These are phyloP conservation scores for Acidomyces sp. DNA, from an alignment of 495 filamentous ascomycete genomes.

Conservation along the genomic window DNA sequence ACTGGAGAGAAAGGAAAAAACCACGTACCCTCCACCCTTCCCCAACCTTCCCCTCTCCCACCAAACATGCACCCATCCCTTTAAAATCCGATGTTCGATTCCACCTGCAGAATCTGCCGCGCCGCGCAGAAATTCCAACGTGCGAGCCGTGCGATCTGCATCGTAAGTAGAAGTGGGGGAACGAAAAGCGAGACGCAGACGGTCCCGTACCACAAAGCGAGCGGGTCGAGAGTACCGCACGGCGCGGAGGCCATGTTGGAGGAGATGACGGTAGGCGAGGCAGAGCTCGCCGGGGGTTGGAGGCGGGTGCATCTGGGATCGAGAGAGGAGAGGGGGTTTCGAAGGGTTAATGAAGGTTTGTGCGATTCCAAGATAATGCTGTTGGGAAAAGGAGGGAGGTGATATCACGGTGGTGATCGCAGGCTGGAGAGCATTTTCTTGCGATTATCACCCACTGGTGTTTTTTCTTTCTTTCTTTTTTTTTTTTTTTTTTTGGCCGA, in stretches of 20 bases:
- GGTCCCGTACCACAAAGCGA: constrained; percentile 50
- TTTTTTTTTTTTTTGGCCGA: too few relatives aligned
- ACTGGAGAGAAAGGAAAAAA: neutral
- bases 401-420: too few relatives aligned
- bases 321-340: too few relatives aligned
- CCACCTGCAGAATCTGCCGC: constrained; percentile 49
- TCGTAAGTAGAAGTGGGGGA: constrained; percentile 41
- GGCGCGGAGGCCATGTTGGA: constrained; percentile 58
- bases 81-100: constrained; percentile 68
- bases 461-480: too few relatives aligned
- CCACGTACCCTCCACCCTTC: constrained; percentile 2
- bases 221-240: constrained; percentile 69
- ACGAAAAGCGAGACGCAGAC: constrained; percentile 61
- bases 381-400: too few relatives aligned
- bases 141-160: constrained; percentile 50
- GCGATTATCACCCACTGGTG: too few relatives aligned
- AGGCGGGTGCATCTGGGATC: too few relatives aligned
- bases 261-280: constrained; percentile 68
- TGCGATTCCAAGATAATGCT: too few relatives aligned
- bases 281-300: constrained; percentile 35
- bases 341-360: too few relatives aligned
- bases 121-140: constrained; percentile 59
- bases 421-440: too few relatives aligned
- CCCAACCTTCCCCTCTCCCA: constrained; percentile 26
- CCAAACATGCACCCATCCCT: constrained; percentile 58